Base-by-base conservation (phyloP, 2,329 filamentous ascomycete genomes). In the Xylariaceae sp. region DNA sequence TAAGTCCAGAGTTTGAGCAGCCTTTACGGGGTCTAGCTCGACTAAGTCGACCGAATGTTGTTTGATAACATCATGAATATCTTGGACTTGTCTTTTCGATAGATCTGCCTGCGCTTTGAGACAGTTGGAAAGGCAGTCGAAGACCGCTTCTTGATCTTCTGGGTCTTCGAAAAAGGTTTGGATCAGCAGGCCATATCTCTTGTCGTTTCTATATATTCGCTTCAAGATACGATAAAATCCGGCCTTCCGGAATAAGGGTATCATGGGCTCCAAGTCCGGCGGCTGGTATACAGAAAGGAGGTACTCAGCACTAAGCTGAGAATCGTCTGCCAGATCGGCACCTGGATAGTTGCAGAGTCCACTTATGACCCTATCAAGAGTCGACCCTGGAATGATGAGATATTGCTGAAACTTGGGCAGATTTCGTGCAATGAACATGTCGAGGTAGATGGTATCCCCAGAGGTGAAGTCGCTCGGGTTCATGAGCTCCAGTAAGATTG, bases 401-500 rank as follows among this genome's bases (percentile, higher is more conserved):
- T 97, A 97, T 71, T 97, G 93, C 0, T 92, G 92, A 70, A 96
- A 99, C 73, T 99, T 99, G 2, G 95, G 90, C 53, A 99, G 77
- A 71, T 96, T 99, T 58, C 94, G 86, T 15, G 94, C 93, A 71
- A 99, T 89, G 70, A 99, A 99, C 92, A 99, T 99, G 74, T 99
- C 92, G 50, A 99, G 82, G 73, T 96, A 99, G 58, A 99, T 90
- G 10, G 89, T 92, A 70, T 97, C 92, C 62, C 89, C 85, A 0
- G 86, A 75, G 0, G 86, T 83, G 73, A 96, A 97, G 51, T 89
- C 85, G 3, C 82, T 78, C 0, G 85, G 77, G 53, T 87, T 89
- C 90, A 99, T 96, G 34, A 97, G 88, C 72, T 96, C 92, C 9
- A 96, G 81, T 59, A 99, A 77, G 58, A 97, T 95, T 51, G 90